Conservation (phyloP, 495 filamentous ascomycete genomes). For the Hypomontagnella submonticulosa region DNA sequence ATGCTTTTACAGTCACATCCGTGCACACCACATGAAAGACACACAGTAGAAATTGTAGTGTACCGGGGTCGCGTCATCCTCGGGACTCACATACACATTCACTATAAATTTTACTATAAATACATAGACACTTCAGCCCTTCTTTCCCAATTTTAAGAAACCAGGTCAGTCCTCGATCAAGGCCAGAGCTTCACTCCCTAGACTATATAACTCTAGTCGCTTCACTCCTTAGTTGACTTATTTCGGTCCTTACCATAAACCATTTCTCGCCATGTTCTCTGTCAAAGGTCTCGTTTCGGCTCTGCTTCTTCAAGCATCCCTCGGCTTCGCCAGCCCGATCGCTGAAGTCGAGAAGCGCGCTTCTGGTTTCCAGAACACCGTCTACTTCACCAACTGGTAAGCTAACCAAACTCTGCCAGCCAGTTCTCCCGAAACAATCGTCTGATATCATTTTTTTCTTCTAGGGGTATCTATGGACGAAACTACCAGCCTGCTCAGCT, state of each 20-base stretch:
- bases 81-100: background rate
- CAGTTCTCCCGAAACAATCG: background rate
- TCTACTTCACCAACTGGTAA: slow-evolving; percentile 63
- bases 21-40: slow-evolving; percentile 42
- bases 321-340: slow-evolving; percentile 39
- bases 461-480: slow-evolving; percentile 84
- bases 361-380: slow-evolving; percentile 53
- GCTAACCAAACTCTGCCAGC: background rate
- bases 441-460: slow-evolving; percentile 22
- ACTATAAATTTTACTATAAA: slow-evolving; percentile 34
- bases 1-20: slow-evolving; percentile 30
- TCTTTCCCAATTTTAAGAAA: slow-evolving; percentile 8
- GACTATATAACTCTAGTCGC: slow-evolving; percentile 18
- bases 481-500: slow-evolving; percentile 84
- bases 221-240: slow-evolving; percentile 12
- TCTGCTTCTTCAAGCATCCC: slow-evolving; percentile 45
- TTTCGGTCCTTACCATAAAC: slow-evolving; percentile 14
- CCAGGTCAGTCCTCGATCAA: slow-evolving; percentile 28
- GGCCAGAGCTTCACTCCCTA: slow-evolving; percentile 30
- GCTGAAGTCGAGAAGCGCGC: slow-evolving; percentile 35
- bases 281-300: slow-evolving; percentile 33
- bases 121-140: slow-evolving; percentile 3
- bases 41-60: slow-evolving; percentile 11
- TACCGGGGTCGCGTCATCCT: slow-evolving; percentile 16
- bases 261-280: slow-evolving; percentile 42